phyloP scores from a whole-genome alignment of 2,329 filamentous ascomycete species.

The Thelonectria rubi region DNA sequence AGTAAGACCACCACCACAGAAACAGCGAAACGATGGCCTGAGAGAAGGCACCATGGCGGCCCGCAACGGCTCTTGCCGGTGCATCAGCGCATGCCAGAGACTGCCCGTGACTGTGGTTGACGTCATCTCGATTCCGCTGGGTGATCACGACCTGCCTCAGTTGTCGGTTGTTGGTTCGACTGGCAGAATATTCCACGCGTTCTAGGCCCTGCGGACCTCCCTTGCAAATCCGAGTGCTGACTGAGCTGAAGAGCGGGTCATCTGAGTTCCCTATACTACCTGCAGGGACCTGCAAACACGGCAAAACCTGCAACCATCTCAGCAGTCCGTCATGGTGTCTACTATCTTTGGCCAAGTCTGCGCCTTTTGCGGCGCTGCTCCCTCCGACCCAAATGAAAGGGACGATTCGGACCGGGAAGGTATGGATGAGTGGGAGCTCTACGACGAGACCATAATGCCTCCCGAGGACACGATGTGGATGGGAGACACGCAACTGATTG shows the following conservation, averaged over 20 bases:
- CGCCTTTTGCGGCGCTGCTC: background rate
- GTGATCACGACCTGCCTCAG: background rate
- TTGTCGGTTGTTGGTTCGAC: background rate
- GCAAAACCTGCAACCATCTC: background rate
- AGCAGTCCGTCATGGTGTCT: background rate
- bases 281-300: too few species aligned
- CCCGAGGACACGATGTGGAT: background rate
- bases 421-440: background rate
- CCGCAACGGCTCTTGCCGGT: conserved; percentile 8
- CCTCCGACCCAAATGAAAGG: background rate
- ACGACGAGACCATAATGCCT: background rate
- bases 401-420: background rate
- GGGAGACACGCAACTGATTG: background rate
- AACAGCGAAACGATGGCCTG: background rate
- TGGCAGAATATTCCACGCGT: background rate
- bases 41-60: conserved; percentile 2
- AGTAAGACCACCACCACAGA: background rate
- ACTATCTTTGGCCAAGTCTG: background rate
- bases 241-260: too few species aligned
- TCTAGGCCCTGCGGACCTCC: background rate
- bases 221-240: background rate
- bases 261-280: too few species aligned
- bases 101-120: background rate
- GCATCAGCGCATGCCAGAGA: conserved; percentile 15
- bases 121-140: background rate